Evolutionary conservation across 208 protist genomes (phyloP).

Genomic region (Leishmania major): DNA sequence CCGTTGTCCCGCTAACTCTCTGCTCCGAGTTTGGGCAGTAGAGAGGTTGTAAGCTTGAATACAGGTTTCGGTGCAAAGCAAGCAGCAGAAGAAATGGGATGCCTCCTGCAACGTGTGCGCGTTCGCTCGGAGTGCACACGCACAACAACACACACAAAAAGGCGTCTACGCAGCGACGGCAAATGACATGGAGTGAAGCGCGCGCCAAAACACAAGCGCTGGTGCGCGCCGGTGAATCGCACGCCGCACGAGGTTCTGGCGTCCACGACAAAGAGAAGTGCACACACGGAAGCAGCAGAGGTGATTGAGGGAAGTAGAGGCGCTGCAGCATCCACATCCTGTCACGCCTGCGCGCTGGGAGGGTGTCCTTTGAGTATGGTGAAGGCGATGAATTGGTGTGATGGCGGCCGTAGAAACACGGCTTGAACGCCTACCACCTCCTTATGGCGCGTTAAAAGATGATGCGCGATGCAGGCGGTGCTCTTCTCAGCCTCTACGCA

Average conservation of each 20-base stretch:
- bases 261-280: not conserved
- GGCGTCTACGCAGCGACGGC: not conserved
- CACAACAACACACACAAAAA: not conserved
- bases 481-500: not conserved
- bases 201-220: not conserved
- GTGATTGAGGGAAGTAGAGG: not conserved
- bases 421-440: not conserved
- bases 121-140: not conserved
- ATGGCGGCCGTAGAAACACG: not conserved
- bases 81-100: not conserved
- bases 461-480: not conserved
- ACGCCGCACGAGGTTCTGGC: not conserved
- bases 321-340: not conserved
- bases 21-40: not conserved
- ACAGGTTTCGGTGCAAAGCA: not conserved
- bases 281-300: not conserved
- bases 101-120: not conserved
- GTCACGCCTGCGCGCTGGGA: not conserved
- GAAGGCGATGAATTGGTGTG: not conserved
- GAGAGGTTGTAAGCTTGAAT: not conserved
- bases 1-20: not conserved
- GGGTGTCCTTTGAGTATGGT: not conserved
- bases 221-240: not conserved
- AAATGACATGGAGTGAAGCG: too few species aligned
- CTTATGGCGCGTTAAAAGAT: too few species aligned